phyloP scores from a whole-genome alignment of 2,329 filamentous ascomycete genomes.

The Arthroderma sp. region DNA sequence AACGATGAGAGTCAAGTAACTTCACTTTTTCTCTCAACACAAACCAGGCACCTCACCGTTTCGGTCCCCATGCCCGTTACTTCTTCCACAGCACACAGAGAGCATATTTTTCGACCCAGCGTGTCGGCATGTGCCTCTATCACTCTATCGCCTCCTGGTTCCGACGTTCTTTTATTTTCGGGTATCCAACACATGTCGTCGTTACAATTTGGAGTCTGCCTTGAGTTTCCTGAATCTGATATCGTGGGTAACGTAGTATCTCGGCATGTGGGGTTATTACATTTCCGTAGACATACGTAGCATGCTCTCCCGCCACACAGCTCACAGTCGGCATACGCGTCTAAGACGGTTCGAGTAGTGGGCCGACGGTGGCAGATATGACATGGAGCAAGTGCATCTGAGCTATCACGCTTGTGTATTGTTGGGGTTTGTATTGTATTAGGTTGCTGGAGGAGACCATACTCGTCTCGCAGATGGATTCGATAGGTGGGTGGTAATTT shows the following conservation, averaged over 20 bases:
- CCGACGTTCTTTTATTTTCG: neutral
- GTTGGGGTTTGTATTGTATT: too few species aligned
- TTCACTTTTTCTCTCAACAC: slow-evolving; percentile 14
- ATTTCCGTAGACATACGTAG: slow-evolving; percentile 30
- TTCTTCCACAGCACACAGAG: slow-evolving; percentile 27
- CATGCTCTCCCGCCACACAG: slow-evolving; percentile 26
- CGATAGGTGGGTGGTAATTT: too few species aligned
- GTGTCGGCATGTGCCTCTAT: slow-evolving; percentile 19
- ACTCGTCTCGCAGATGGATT: too few species aligned
- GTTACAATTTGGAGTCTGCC: too few species aligned
- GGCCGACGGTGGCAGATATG: slow-evolving; percentile 31
- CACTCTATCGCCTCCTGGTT: slow-evolving; percentile 20
- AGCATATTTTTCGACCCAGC: slow-evolving; percentile 23
- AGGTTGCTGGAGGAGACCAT: too few species aligned
- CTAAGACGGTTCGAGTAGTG: slow-evolving; percentile 26
- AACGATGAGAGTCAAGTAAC: neutral
- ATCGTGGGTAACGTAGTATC: neutral
- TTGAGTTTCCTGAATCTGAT: too few species aligned
- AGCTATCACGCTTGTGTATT: neutral
- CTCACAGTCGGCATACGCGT: slow-evolving; percentile 30
- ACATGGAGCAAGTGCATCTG: slow-evolving; percentile 20
- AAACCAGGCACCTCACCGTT: slow-evolving; percentile 26
- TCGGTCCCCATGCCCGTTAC: slow-evolving; percentile 24
- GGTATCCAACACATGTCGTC: neutral
- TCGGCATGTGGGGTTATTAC: slow-evolving; percentile 21